A percentile compares a stretch with the other conserved stretches of the same genome.
These are phyloP conservation scores for Vigna trinervia DNA, from an alignment of 306 rosid genomes.

Conservation along the genomic window DNA sequence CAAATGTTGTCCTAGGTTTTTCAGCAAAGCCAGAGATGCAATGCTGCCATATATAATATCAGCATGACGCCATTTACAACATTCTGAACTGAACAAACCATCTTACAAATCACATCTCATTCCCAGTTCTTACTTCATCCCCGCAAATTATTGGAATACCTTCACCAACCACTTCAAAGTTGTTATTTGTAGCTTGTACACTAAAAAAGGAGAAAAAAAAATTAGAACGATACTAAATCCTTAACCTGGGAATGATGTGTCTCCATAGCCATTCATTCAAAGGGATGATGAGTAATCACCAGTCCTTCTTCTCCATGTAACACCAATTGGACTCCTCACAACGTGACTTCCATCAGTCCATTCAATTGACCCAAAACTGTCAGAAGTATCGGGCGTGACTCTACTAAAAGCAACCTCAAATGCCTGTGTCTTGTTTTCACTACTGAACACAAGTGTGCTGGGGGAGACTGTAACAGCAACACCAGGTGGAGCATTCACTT, in stretches of 20 bases:
- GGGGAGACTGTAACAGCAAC: conserved; percentile 71
- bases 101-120: conserved; percentile 12
- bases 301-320: conserved; percentile 53
- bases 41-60: not conserved
- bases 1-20: not conserved
- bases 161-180: conserved; percentile 22
- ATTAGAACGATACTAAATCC: conserved; percentile 39
- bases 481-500: conserved; percentile 64
- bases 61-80: not conserved
- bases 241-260: conserved; percentile 32
- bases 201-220: not conserved
- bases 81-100: conserved; percentile 9
- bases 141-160: conserved; percentile 29
- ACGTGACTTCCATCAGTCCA: conserved; percentile 77
- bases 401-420: conserved; percentile 67
- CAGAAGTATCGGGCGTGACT: conserved; percentile 35
- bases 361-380: conserved; percentile 72
- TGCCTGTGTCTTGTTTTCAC: conserved; percentile 52
- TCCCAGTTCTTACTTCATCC: conserved; percentile 1
- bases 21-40: not conserved
- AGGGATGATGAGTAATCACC: conserved; percentile 59
- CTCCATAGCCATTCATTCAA: conserved; percentile 49
- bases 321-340: conserved; percentile 85
- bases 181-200: conserved; percentile 35
- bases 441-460: conserved; percentile 60